These are phyloP conservation scores for Saccharomycopsis olivae DNA, from an alignment of 805 yeast genomes.

Conservation along the genomic window DNA sequence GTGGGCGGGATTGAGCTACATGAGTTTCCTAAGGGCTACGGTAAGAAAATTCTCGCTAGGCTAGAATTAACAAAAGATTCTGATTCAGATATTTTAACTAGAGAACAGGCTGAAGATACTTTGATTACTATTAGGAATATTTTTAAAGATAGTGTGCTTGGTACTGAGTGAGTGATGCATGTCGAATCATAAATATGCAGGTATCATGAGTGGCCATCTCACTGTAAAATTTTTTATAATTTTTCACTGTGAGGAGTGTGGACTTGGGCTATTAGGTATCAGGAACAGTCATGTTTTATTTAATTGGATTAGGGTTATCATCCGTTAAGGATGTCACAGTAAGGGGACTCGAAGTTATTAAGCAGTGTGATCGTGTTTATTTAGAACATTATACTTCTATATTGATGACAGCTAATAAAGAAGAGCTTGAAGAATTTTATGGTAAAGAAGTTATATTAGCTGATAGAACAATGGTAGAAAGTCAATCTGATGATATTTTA, in stretches of 20 bases:
- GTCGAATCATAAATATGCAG: no score
- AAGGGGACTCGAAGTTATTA: conserved; percentile 81
- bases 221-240: no score
- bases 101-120: conserved; percentile 15
- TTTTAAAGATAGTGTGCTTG: conserved; percentile 2
- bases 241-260: no score
- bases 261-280: no score
- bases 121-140: conserved; percentile 2
- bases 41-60: conserved; percentile 18
- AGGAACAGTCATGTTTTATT: conserved; percentile 92
- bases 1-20: conserved; percentile 33
- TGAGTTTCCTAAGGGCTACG: conserved; percentile 40
- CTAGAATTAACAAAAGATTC: neutral
- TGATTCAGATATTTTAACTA: conserved; percentile 13
- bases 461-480: conserved; percentile 89
- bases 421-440: conserved; percentile 67
- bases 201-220: no score
- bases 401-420: conserved; percentile 81
- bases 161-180: no score
- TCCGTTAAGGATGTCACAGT: conserved; percentile 87
- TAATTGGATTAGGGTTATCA: conserved; percentile 86
- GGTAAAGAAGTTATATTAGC: conserved; percentile 82
- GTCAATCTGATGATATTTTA: conserved; percentile 75
- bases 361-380: conserved; percentile 79
- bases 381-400: conserved; percentile 93